Base-by-base conservation (phyloP, 139 green algal genomes). In the Penium margaritaceum region DNA sequence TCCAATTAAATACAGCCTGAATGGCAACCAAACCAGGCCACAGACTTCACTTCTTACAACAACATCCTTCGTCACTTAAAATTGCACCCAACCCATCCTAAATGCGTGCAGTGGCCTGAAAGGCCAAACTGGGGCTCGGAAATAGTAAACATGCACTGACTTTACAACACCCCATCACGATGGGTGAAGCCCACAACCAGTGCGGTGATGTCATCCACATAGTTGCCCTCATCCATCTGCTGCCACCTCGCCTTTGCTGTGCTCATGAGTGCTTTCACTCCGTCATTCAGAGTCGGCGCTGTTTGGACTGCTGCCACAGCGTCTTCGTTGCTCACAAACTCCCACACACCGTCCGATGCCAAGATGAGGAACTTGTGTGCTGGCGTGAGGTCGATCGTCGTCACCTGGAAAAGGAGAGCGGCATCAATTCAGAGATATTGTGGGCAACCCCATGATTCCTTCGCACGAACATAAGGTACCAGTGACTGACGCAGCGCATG, bases 331-430 rank as follows among this genome's bases (percentile, higher is more conserved):
- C 51, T 70, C 32, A 97, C 17, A 7, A 80, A 76, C 65, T 95
- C 92, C 91, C 92, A 97, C 19, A 97, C 57, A 0, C 92, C 92
- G 67, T 97, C 92, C 34, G 69, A 90, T 17, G 85, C 92, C 3
- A 95, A 47, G 7, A 97, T 80, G 17, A 97, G 19, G 71, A 95
- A 96, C 24, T 86, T 69, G 76, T 97, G 91, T 0, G 36, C 19
- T 30, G 63, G 27, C 29, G 24, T 63, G 12, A 75, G 9, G 21
- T 55, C 72, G 14, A 76, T 36, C 5, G 61, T 63, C 27, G 12
- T 61, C 36, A 77, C 37, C 70, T 78, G 58, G 12, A 39, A 30
- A 33, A n/a, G n/a, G n/a, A n/a, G n/a, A n/a, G n/a, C n/a, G n/a
- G n/a, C n/a, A n/a, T n/a, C n/a, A n/a, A n/a, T n/a, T n/a, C n/a